These are phyloP conservation scores for Mycena vulgaris DNA, from an alignment of 768 basidiomycete species.

Conservation along the genomic window DNA sequence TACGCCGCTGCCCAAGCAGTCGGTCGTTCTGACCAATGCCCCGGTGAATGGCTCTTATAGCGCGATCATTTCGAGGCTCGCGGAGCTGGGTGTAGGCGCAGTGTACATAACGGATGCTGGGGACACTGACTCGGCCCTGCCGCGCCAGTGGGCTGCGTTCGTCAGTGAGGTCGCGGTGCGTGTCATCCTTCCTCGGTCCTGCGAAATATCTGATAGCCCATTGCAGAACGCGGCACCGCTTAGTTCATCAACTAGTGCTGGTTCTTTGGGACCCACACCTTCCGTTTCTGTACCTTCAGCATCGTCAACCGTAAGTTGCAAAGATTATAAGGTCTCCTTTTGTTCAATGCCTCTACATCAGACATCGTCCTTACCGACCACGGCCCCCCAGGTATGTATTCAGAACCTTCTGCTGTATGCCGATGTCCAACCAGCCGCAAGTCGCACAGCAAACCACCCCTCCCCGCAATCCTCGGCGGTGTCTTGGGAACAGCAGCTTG, in stretches of 20 bases:
- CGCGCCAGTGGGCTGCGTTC: slow-evolving; percentile 20
- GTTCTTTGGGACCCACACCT: background rate
- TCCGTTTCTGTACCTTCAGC: background rate
- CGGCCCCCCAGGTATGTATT: too few relatives aligned
- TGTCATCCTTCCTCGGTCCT: background rate
- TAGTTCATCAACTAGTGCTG: background rate
- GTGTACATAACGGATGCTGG: slow-evolving; percentile 3
- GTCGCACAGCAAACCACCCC: slow-evolving; percentile 1
- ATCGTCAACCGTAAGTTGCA: too few relatives aligned
- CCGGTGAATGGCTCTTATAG: background rate
- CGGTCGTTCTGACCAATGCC: background rate
- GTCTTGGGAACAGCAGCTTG: background rate
- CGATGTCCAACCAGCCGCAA: background rate
- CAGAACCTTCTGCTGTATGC: too few relatives aligned
- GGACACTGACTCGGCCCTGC: slow-evolving; percentile 1
- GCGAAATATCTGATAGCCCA: background rate
- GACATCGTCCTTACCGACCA: background rate
- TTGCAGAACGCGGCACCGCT: background rate
- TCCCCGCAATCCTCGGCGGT: slow-evolving; percentile 32
- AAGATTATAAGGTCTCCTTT: too few relatives aligned
- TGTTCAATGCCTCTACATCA: background rate
- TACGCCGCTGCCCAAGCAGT: slow-evolving; percentile 6
- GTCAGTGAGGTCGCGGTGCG: slow-evolving; percentile 26
- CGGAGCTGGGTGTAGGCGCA: background rate
- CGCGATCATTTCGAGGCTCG: background rate